Evolutionary conservation across 768 basidiomycete species (phyloP).

Genomic region (Amanita rubescens): DNA sequence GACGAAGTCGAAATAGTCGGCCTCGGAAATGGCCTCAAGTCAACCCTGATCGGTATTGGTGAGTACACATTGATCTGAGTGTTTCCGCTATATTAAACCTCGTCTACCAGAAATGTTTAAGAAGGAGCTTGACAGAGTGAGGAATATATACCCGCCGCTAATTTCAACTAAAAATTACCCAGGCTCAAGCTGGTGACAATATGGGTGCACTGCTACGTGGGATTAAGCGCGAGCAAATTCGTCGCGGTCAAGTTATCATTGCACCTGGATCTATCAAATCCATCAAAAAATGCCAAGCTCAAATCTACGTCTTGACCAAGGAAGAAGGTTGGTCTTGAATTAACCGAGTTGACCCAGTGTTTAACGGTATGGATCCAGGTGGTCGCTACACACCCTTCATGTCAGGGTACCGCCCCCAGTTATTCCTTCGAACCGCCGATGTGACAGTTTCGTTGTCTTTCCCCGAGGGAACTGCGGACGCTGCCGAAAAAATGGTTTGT

Average conservation of each 20-base stretch:
- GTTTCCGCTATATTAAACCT: not conserved
- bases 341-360: conserved; percentile 27
- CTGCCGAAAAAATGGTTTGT: conserved; percentile 80
- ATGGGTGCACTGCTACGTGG: conserved; percentile 97
- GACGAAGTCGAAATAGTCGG: conserved; percentile 92
- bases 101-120: conserved; percentile 88
- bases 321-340: conserved; percentile 1
- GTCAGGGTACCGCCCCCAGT: conserved; percentile 89
- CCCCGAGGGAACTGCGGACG: conserved; percentile 76
- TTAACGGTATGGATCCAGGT: conserved; percentile 86
- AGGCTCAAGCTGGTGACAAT: conserved; percentile 98
- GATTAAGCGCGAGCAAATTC: conserved; percentile 93
- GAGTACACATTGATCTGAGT: conserved; percentile 15
- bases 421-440: conserved; percentile 94
- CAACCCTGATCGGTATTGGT: conserved; percentile 93
- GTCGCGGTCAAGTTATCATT: conserved; percentile 87
- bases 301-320: conserved; percentile 60
- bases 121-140: conserved; percentile 92
- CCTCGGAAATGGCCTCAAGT: conserved; percentile 74
- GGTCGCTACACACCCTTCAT: conserved; percentile 91
- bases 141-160: conserved; percentile 13
- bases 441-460: conserved; percentile 80
- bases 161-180: conserved; percentile 3
- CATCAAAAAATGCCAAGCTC: conserved; percentile 92
- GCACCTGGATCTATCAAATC: conserved; percentile 87